A percentile compares a stretch with the other conserved stretches of the same genome.
Conservation (phyloP, 495 filamentous ascomycete genomes). For the Annulohypoxylon bovei region DNA sequence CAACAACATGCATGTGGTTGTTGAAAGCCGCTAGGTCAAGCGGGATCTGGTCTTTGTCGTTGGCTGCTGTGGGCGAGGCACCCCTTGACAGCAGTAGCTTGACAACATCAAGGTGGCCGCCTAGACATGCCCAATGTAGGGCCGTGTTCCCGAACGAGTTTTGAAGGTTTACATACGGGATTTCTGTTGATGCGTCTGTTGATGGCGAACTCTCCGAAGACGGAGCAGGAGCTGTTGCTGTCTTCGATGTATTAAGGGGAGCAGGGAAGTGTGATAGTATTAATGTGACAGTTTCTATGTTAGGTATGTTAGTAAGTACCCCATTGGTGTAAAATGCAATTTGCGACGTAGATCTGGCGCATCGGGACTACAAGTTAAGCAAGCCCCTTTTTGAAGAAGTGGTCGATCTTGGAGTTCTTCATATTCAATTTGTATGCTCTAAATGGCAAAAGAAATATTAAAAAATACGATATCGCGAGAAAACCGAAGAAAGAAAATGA, state of each 20-base stretch:
- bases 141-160: slow-evolving; percentile 88
- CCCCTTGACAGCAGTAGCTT: slow-evolving; percentile 75
- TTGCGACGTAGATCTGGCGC: neutral
- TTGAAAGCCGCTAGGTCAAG: slow-evolving; percentile 84
- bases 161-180: slow-evolving; percentile 68
- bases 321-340: neutral
- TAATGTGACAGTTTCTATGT: slow-evolving; percentile 52
- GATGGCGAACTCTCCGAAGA: slow-evolving; percentile 56
- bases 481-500: neutral
- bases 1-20: slow-evolving; percentile 72
- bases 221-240: slow-evolving; percentile 59
- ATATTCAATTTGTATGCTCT: neutral
- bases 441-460: neutral
- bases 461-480: neutral
- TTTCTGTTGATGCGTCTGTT: slow-evolving; percentile 42
- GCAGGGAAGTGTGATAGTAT: slow-evolving; percentile 53
- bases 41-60: slow-evolving; percentile 84
- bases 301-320: neutral
- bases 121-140: slow-evolving; percentile 90
- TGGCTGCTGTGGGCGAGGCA: slow-evolving; percentile 77
- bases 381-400: neutral
- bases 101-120: slow-evolving; percentile 83
- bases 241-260: slow-evolving; percentile 22
- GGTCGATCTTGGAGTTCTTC: neutral
- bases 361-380: neutral